Base-by-base conservation (phyloP, 2,329 filamentous ascomycete species). In the Fusarium austroafricanum region DNA sequence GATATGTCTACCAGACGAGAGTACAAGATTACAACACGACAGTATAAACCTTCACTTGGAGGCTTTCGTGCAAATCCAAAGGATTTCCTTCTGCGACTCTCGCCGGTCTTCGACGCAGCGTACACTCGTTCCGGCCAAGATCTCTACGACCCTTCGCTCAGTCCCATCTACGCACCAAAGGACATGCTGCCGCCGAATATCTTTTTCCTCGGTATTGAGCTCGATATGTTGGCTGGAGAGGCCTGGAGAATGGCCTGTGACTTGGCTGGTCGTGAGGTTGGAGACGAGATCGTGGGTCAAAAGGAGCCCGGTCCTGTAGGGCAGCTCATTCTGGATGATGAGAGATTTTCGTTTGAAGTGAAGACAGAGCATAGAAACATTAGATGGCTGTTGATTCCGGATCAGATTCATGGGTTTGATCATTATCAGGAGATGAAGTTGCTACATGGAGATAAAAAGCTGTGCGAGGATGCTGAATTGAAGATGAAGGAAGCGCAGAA, bases 361-460 rank as follows among this genome's bases (percentile, higher is more conserved):
- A 50, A 46, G 37, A 61, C 29, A 0, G 20, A 52, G 5, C 10
- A 39, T 4, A 31, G 42, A 0, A 67, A 21, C 3, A 65, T 68
- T 29, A 45, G 52, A 29, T 67, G 65, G 65, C 2, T 67, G 6
- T 44, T 67, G 33, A 18, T 67, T 35, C 65, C 64, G 14, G 65
- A 67, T 35, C 65, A 67, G 21, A 35, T 65, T 14, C 65, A 67
- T 17, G 60, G 44, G 3, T 67, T 47, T 39, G 65, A 67, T 26
- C 60, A 67, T 4, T 51, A 65, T 15, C 23, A 51, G 8, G 33
- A 59, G 10, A 17, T 67, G 20, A 12, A 43, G 5, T 4, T 28
- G 5, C 2, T 67, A 14, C 58, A 68, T 10, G 42, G 59, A 2
- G 65, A 67, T 15, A 55, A 37, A n/a, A n/a, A 35, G 20, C 3